Evolutionary conservation across 164 flowering plant genomes (phyloP).

Genomic region (Chimonanthus salicifolius): DNA sequence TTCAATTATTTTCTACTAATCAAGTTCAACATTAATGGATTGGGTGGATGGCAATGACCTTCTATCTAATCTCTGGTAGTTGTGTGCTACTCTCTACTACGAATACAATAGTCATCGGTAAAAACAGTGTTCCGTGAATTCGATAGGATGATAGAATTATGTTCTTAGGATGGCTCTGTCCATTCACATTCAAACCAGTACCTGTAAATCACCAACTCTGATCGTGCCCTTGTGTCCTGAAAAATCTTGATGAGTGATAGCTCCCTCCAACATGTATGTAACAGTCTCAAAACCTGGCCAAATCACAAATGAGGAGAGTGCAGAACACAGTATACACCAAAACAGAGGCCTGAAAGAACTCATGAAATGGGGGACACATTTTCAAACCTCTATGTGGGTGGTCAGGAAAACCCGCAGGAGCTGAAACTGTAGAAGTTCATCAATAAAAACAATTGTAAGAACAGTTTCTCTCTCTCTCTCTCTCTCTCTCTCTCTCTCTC

Average conservation of each 20-base stretch:
- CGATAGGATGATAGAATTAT: too few relatives aligned
- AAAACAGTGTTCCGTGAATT: too few relatives aligned
- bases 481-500: slow-evolving; percentile 2
- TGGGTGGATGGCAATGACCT: too few relatives aligned
- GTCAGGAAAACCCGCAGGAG: slow-evolving; percentile 91
- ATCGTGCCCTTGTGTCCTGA: slow-evolving; percentile 83
- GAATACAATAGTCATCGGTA: too few relatives aligned
- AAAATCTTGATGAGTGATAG: slow-evolving; percentile 84
- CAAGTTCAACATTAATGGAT: too few relatives aligned
- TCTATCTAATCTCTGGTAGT: too few relatives aligned
- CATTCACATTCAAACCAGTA: slow-evolving; percentile 10
- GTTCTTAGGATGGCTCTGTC: too few relatives aligned
- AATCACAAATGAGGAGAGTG: neutral
- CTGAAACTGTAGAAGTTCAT: slow-evolving; percentile 47
- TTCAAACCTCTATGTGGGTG: slow-evolving; percentile 88
- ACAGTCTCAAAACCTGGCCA: slow-evolving; percentile 79
- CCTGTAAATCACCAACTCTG: slow-evolving; percentile 80
- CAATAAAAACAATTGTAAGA: neutral
- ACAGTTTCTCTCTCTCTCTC: neutral
- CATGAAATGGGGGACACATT: too few relatives aligned
- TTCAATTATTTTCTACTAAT: neutral
- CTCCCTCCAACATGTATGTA: slow-evolving; percentile 86
- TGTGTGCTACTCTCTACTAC: too few relatives aligned
- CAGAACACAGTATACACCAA: too few relatives aligned
- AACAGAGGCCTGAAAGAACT: too few relatives aligned